phyloP scores from a whole-genome alignment of 192 early-diverging fungal genomes.

The Gaertneriomyces sp. region DNA sequence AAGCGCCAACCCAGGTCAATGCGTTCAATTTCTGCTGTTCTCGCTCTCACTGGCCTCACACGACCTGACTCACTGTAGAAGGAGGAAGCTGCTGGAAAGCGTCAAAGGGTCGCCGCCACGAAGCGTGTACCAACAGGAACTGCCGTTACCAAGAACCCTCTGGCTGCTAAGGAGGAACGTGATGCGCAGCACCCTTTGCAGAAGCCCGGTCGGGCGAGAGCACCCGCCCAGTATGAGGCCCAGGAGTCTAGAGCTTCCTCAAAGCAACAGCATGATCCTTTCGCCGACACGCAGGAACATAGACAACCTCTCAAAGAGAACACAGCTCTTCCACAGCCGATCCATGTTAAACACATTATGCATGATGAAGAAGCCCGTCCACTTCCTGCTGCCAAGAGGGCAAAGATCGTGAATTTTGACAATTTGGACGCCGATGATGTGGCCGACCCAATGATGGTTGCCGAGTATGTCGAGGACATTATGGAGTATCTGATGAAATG shows the following conservation, averaged over 20 bases:
- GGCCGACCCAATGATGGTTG: slow-evolving; percentile 85
- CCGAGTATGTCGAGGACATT: slow-evolving; percentile 93
- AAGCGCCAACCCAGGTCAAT: not conserved
- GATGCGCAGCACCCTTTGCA: not conserved
- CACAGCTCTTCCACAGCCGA: slow-evolving; percentile 7
- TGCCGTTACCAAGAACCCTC: not conserved
- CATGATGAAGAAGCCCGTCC: slow-evolving; percentile 4
- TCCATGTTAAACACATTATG: slow-evolving; percentile 18
- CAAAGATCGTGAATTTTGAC: slow-evolving; percentile 7
- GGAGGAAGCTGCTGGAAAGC: not conserved
- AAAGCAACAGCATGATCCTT: not conserved
- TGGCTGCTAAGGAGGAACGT: not conserved
- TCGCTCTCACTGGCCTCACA: not conserved
- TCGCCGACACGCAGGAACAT: not conserved
- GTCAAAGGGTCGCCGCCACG: not conserved
- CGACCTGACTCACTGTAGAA: not conserved
- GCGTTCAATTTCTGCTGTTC: not conserved
- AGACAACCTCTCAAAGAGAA: slow-evolving; percentile 1
- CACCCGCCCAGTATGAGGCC: not conserved
- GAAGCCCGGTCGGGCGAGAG: not conserved
- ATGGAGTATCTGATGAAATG: slow-evolving; percentile 76
- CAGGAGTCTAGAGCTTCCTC: not conserved
- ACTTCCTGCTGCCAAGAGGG: slow-evolving; percentile 21
- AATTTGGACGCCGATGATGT: slow-evolving; percentile 73
- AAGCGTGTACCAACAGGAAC: not conserved